Percentiles rank a stretch among this genome's conserved stretches.
Conservation (phyloP, 2,329 filamentous ascomycete species). For the Aspergillus tubingensis region DNA sequence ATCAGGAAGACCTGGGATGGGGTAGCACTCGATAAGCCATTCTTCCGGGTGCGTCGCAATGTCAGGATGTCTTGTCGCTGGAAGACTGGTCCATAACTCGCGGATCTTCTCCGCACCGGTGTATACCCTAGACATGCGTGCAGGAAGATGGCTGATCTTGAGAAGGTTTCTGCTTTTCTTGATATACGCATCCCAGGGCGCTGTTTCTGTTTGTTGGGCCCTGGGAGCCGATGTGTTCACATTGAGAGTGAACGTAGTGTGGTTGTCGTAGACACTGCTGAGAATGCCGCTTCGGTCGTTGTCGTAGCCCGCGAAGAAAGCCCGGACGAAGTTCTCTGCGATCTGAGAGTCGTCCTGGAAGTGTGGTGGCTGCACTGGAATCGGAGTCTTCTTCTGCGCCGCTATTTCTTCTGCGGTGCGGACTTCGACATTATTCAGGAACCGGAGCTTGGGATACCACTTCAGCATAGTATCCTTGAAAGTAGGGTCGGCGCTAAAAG, state of each 20-base stretch:
- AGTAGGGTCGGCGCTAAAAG: slow-evolving; percentile 64
- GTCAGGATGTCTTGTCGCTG: slow-evolving; percentile 72
- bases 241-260: slow-evolving; percentile 73
- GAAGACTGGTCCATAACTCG: slow-evolving; percentile 69
- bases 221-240: slow-evolving; percentile 66
- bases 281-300: slow-evolving; percentile 65
- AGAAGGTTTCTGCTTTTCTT: slow-evolving; percentile 76
- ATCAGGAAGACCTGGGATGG: slow-evolving; percentile 70
- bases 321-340: slow-evolving; percentile 72
- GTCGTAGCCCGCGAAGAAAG: slow-evolving; percentile 76
- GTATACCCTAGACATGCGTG: slow-evolving; percentile 66
- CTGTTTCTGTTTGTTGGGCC: slow-evolving; percentile 50
- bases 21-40: slow-evolving; percentile 81
- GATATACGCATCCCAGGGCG: slow-evolving; percentile 70
- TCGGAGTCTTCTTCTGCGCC: slow-evolving; percentile 59
- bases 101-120: slow-evolving; percentile 66
- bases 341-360: slow-evolving; percentile 75
- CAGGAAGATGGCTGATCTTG: slow-evolving; percentile 63
- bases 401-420: slow-evolving; percentile 71
- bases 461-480: slow-evolving; percentile 69
- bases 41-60: slow-evolving; percentile 67
- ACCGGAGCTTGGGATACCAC: slow-evolving; percentile 80
- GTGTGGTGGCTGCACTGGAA: slow-evolving; percentile 63
- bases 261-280: slow-evolving; percentile 71
- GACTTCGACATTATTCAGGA: slow-evolving; percentile 73